Percentiles rank a stretch among this genome's conserved stretches.
These are phyloP conservation scores for Evansstolkia leycettana DNA, from an alignment of 495 filamentous ascomycete genomes.

Conservation along the genomic window DNA sequence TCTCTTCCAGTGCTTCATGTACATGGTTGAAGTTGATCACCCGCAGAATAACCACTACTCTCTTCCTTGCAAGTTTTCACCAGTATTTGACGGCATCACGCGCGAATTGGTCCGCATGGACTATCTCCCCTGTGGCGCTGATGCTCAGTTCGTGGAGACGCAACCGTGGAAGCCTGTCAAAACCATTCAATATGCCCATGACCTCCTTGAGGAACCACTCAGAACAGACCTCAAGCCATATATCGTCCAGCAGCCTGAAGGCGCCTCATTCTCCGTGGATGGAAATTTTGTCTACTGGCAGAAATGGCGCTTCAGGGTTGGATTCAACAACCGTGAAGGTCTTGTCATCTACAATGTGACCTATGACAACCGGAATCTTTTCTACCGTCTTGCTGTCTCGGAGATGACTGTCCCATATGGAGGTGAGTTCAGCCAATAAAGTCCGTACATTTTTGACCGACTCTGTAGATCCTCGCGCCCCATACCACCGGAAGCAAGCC, in stretches of 20 bases:
- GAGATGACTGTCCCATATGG: conserved; percentile 61
- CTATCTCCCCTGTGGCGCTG: conserved; percentile 31
- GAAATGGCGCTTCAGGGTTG: conserved; percentile 55
- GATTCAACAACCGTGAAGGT: conserved; percentile 54
- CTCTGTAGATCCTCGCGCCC: conserved; percentile 50
- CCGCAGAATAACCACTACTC: conserved; percentile 61
- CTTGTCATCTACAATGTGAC: conserved; percentile 50
- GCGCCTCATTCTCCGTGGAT: conserved; percentile 50
- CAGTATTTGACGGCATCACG: conserved; percentile 55
- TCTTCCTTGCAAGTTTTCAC: conserved; percentile 64
- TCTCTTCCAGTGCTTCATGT: conserved; percentile 34
- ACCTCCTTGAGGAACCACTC: conserved; percentile 22
- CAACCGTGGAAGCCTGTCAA: conserved; percentile 39
- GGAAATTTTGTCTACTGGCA: conserved; percentile 49
- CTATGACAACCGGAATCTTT: conserved; percentile 54
- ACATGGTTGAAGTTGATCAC: conserved; percentile 25
- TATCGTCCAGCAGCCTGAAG: conserved; percentile 65
- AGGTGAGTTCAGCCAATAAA: too few species aligned
- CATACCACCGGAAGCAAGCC: conserved; percentile 55
- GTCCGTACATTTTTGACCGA: too few species aligned
- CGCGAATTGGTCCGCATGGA: conserved; percentile 48
- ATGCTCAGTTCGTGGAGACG: conserved; percentile 15
- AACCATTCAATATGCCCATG: conserved; percentile 37
- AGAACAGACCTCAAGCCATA: conserved; percentile 60
- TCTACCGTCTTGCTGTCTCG: conserved; percentile 59